Conservation (phyloP, 257 asterid genomes). For the Solanum chiquidenum region DNA sequence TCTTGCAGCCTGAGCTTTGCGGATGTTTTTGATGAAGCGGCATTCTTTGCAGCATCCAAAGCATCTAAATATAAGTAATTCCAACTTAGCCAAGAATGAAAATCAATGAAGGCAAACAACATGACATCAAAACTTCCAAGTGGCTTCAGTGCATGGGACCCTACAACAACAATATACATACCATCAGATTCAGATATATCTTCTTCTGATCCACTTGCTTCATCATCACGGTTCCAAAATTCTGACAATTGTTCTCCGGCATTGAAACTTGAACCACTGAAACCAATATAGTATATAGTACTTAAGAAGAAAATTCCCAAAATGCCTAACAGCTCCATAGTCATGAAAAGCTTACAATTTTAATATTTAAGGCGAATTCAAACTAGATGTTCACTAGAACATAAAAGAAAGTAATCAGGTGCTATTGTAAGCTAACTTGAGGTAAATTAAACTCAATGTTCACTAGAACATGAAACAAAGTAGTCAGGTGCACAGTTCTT, state of each 20-base stretch:
- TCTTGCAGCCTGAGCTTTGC: constrained; percentile 37
- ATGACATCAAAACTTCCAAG: not conserved
- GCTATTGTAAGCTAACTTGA: not conserved
- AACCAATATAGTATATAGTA: not conserved
- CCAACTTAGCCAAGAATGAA: not conserved
- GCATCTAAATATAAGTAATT: constrained; percentile 28
- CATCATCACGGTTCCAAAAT: constrained; percentile 88
- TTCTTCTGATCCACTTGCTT: constrained; percentile 76
- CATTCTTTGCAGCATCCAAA: constrained; percentile 31
- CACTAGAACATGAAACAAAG: not conserved
- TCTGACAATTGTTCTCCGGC: constrained; percentile 47
- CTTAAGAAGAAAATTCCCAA: not conserved
- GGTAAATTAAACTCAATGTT: not conserved
- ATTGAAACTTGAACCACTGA: constrained; percentile 14
- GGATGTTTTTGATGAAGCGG: constrained; percentile 26
- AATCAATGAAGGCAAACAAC: not conserved
- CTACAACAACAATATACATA: constrained; percentile 11
- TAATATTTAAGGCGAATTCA: not conserved
- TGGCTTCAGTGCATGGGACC: not conserved
- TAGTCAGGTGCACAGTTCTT: not conserved
- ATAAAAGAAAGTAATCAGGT: not conserved
- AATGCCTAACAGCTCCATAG: not conserved
- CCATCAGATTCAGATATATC: constrained; percentile 94
- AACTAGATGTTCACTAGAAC: not conserved
- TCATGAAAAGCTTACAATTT: not conserved